Evolutionary conservation across 371 early-diverging fungal species (phyloP).

Genomic region (Lichtheimia corymbifera): DNA sequence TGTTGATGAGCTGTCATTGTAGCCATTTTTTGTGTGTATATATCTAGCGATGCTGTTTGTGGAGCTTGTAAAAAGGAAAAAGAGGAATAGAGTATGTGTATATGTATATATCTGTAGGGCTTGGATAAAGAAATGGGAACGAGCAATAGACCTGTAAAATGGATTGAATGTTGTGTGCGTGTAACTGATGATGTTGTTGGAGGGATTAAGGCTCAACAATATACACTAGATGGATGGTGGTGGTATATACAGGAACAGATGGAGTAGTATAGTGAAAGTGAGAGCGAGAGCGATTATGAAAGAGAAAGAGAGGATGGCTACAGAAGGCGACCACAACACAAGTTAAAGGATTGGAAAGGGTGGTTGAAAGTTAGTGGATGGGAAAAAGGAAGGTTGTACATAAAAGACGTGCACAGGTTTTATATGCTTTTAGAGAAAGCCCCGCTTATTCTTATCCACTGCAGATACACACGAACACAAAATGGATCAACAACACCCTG

Average conservation of each 20-base stretch:
- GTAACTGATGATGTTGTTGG: too few species aligned
- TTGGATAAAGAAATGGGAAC: background rate
- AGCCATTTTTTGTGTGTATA: too few species aligned
- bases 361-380: background rate
- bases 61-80: too few species aligned
- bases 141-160: background rate
- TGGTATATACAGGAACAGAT: too few species aligned
- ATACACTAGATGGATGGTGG: too few species aligned
- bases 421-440: slow-evolving; percentile 1
- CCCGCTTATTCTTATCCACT: background rate
- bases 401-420: background rate
- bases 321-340: background rate
- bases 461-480: slow-evolving; percentile 1
- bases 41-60: too few species aligned
- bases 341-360: slow-evolving; percentile 8
- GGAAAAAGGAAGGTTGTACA: slow-evolving; percentile 6
- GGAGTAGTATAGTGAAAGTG: too few species aligned
- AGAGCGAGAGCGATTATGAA: background rate
- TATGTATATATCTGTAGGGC: background rate
- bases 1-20: too few species aligned
- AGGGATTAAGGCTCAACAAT: too few species aligned
- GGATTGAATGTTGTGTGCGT: background rate
- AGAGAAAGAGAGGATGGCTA: slow-evolving; percentile 11
- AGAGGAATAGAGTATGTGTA: background rate
- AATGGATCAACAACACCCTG: too few species aligned